These are phyloP conservation scores for Penicillium lagena DNA, from an alignment of 495 filamentous ascomycete species.

Conservation along the genomic window DNA sequence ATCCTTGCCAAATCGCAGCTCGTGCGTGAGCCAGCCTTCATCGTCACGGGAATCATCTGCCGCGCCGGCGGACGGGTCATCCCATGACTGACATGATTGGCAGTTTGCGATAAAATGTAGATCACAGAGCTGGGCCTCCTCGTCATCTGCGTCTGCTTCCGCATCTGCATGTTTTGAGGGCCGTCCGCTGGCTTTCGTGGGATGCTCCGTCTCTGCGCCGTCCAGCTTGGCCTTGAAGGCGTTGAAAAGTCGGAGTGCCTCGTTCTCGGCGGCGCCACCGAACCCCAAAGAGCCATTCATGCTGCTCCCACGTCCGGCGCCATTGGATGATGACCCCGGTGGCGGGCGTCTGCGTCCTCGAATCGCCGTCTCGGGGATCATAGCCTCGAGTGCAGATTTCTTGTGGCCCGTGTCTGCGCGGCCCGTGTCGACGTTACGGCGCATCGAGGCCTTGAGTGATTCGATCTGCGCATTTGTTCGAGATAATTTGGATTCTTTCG, in stretches of 20 bases:
- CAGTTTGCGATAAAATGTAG: slow-evolving; percentile 91
- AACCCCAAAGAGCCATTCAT: slow-evolving; percentile 8
- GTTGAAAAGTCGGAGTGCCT: slow-evolving; percentile 60
- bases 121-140: slow-evolving; percentile 71
- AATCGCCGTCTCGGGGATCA: slow-evolving; percentile 77
- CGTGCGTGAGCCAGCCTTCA: slow-evolving; percentile 60
- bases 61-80: slow-evolving; percentile 18
- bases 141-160: slow-evolving; percentile 46
- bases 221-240: slow-evolving; percentile 77
- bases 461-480: slow-evolving; percentile 88
- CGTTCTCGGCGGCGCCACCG: slow-evolving; percentile 48
- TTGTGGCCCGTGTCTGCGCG: slow-evolving; percentile 49
- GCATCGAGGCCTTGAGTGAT: slow-evolving; percentile 87
- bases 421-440: slow-evolving; percentile 58
- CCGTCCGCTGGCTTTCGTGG: slow-evolving; percentile 1
- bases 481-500: slow-evolving; percentile 57
- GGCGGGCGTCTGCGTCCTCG: slow-evolving; percentile 73
- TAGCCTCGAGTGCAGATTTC: slow-evolving; percentile 65
- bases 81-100: slow-evolving; percentile 80
- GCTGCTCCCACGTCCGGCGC: slow-evolving; percentile 13
- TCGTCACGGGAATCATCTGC: slow-evolving; percentile 54
- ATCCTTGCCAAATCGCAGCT: slow-evolving; percentile 81
- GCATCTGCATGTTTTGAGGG: slow-evolving; percentile 9
- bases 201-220: slow-evolving; percentile 38
- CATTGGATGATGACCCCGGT: slow-evolving; percentile 38